phyloP scores from a whole-genome alignment of 129 eudicot species.

The Artemisia tridentata region DNA sequence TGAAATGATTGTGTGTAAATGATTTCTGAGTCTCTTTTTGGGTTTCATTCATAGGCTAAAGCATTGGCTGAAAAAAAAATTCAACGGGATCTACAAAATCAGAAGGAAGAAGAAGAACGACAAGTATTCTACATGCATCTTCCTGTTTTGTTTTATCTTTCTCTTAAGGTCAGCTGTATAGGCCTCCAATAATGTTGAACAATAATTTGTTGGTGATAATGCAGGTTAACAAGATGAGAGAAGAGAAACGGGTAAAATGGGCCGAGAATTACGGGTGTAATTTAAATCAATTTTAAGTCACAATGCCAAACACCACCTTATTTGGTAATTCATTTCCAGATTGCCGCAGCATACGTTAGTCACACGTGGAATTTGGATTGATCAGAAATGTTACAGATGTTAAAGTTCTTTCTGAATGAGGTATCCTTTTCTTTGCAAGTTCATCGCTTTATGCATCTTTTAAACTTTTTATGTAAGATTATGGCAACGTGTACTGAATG shows the following conservation, averaged over 20 bases:
- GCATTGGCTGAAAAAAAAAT: conserved; percentile 92
- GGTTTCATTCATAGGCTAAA: conserved; percentile 55
- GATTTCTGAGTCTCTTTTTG: neutral
- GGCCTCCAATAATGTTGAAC: neutral
- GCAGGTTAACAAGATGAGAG: no score
- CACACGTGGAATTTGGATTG: no score
- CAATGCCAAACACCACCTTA: no score
- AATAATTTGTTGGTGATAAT: no score
- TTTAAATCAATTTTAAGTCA: no score
- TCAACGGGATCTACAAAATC: conserved; percentile 75
- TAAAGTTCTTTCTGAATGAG: conserved; percentile 97
- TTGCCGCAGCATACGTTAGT: no score
- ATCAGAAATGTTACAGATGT: conserved; percentile 34
- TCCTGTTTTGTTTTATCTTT: neutral
- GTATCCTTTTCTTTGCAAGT: conserved; percentile 89
- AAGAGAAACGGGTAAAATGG: no score
- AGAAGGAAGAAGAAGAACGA: conserved; percentile 81
- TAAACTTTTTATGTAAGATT: no score
- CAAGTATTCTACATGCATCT: conserved; percentile 33
- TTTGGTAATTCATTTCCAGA: no score
- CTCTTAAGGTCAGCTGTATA: neutral
- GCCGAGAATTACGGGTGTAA: no score
- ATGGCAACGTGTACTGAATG: no score
- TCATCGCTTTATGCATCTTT: conserved; percentile 2
- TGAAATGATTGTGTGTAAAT: no score